These are phyloP conservation scores for Pisolithus sp. DNA, from an alignment of 768 basidiomycete species.

Conservation along the genomic window DNA sequence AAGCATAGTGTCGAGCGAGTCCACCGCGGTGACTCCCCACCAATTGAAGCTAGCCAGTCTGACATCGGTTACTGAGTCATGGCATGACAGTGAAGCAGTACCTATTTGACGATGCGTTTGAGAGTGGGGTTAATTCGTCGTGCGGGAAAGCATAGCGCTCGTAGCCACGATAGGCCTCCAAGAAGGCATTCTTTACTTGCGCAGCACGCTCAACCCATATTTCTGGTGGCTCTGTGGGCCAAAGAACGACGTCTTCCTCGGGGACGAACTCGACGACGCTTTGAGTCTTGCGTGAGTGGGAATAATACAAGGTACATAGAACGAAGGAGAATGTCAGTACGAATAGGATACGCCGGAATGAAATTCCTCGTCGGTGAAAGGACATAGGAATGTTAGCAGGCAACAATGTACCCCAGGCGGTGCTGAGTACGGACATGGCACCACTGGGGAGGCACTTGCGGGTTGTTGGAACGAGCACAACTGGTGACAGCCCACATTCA, in stretches of 20 bases:
- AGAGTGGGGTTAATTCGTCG: slow-evolving; percentile 57
- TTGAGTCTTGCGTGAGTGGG: background rate
- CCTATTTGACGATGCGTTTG: slow-evolving; percentile 44
- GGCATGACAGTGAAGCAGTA: slow-evolving; percentile 23
- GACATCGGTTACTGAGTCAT: background rate
- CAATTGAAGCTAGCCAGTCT: slow-evolving; percentile 60
- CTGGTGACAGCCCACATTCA: background rate
- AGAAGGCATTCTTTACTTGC: slow-evolving; percentile 55
- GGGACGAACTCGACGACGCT: background rate
- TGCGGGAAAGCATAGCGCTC: slow-evolving; percentile 52
- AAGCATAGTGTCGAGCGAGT: slow-evolving; percentile 81
- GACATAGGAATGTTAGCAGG: background rate
- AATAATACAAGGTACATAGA: slow-evolving; percentile 17
- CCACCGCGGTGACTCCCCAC: slow-evolving; percentile 73
- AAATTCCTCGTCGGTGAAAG: slow-evolving; percentile 11
- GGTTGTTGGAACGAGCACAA: background rate
- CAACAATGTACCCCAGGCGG: background rate
- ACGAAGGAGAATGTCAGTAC: slow-evolving; percentile 8
- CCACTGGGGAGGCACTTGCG: background rate
- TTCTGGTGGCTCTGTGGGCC: slow-evolving; percentile 24
- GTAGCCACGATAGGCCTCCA: slow-evolving; percentile 65
- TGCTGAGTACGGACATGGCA: slow-evolving; percentile 5
- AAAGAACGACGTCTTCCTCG: slow-evolving; percentile 13
- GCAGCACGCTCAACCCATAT: slow-evolving; percentile 49
- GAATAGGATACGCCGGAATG: slow-evolving; percentile 19